A percentile compares a stretch with the other conserved stretches of the same genome.
Evolutionary conservation across 2,329 filamentous ascomycete genomes (phyloP).

Genomic region (Sporothrix protearum): DNA sequence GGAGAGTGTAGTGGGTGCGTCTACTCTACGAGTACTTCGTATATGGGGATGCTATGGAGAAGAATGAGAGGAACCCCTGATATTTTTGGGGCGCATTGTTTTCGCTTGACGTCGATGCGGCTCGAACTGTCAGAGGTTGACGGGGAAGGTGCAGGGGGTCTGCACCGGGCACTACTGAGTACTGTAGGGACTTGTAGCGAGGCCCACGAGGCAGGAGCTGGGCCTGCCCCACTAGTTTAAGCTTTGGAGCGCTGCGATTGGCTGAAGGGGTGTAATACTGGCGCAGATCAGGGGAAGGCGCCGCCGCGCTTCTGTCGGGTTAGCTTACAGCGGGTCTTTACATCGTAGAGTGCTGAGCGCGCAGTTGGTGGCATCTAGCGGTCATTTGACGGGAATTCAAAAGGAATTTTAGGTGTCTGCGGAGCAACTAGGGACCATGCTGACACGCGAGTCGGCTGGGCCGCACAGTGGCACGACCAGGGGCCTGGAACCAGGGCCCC

Average conservation of each 20-base stretch:
- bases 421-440: neutral
- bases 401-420: neutral
- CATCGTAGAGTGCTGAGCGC: neutral
- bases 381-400: neutral
- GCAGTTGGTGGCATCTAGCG: neutral
- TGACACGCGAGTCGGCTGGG: neutral
- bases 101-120: conserved; percentile 32
- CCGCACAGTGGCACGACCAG: conserved; percentile 8
- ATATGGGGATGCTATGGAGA: neutral
- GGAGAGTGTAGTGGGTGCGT: neutral
- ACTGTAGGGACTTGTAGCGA: conserved; percentile 3
- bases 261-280: neutral
- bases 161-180: conserved; percentile 19
- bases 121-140: conserved; percentile 31
- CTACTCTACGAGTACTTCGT: no score
- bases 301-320: neutral
- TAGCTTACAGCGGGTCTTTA: neutral
- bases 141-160: neutral
- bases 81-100: conserved; percentile 6
- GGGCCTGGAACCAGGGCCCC: conserved; percentile 31
- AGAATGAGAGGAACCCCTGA: neutral
- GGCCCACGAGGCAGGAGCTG: neutral
- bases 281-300: conserved; percentile 14
- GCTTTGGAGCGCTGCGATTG: neutral
- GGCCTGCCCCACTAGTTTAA: conserved; percentile 15